Evolutionary conservation across 164 flowering plant genomes (phyloP).

Genomic region (Paratinospora sagittata): DNA sequence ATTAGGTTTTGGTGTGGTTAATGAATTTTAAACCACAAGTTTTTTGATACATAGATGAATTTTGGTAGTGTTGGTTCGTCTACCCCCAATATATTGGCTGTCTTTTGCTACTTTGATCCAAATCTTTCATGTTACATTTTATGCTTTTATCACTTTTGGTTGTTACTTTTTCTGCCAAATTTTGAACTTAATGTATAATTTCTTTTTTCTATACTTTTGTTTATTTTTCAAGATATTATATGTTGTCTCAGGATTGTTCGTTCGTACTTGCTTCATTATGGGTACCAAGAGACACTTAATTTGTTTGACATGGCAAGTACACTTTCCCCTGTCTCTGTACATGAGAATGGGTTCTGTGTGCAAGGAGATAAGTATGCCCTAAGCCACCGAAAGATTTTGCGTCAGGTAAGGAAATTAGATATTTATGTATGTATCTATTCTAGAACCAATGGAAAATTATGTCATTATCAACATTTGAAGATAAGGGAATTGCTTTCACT

Average conservation of each 20-base stretch:
- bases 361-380: constrained; percentile 55
- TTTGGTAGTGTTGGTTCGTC: no score
- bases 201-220: background rate
- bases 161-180: background rate
- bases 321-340: constrained; percentile 50
- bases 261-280: constrained; percentile 85
- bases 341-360: constrained; percentile 57
- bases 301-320: constrained; percentile 68
- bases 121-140: background rate
- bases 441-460: no score
- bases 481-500: no score
- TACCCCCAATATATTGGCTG: no score
- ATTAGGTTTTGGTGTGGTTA: background rate
- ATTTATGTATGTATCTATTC: no score
- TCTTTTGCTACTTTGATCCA: no score
- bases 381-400: constrained; percentile 54
- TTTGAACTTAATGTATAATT: background rate
- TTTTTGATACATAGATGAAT: no score
- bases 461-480: no score
- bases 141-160: background rate
- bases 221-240: background rate
- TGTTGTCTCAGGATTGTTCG: constrained; percentile 65
- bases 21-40: background rate
- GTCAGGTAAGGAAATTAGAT: constrained; percentile 72
- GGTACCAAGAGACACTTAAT: constrained; percentile 86